Evolutionary conservation across 2,329 filamentous ascomycete genomes (phyloP).

Genomic region (Orbilia javanica): DNA sequence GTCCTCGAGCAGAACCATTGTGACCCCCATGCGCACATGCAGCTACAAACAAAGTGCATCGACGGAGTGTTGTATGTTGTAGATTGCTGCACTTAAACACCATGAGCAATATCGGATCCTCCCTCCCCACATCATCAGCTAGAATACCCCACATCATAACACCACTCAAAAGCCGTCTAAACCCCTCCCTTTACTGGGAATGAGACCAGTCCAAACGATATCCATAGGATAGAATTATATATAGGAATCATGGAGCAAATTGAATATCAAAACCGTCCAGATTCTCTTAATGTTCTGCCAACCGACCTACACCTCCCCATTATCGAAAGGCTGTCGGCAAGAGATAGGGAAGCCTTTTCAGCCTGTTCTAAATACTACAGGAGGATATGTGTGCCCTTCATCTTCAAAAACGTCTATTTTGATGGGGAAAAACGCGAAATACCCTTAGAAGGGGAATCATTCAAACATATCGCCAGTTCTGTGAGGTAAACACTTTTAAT

Average conservation of each 20-base stretch:
- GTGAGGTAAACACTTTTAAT: not conserved
- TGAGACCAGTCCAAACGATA: too few relatives aligned
- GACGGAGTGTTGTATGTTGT: constrained; percentile 16
- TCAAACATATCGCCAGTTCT: not conserved
- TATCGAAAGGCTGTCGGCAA: not conserved
- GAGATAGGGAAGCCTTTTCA: not conserved
- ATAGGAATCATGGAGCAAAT: too few relatives aligned
- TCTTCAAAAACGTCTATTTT: not conserved
- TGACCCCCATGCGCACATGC: too few relatives aligned
- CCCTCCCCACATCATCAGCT: too few relatives aligned
- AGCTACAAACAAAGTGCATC: not conserved
- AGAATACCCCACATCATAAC: too few relatives aligned
- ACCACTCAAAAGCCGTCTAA: too few relatives aligned
- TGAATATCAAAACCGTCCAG: not conserved
- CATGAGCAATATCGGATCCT: too few relatives aligned
- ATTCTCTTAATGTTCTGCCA: not conserved
- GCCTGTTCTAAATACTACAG: not conserved
- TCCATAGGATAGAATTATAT: too few relatives aligned
- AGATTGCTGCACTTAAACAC: constrained; percentile 19
- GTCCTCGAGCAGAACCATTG: not conserved
- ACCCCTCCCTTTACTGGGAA: too few relatives aligned
- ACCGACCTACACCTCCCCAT: not conserved
- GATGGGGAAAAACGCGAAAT: not conserved
- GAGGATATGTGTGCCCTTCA: not conserved
- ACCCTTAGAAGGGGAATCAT: not conserved